phyloP scores from a whole-genome alignment of 306 rosid genomes.

The Cucurbita maxima region DNA sequence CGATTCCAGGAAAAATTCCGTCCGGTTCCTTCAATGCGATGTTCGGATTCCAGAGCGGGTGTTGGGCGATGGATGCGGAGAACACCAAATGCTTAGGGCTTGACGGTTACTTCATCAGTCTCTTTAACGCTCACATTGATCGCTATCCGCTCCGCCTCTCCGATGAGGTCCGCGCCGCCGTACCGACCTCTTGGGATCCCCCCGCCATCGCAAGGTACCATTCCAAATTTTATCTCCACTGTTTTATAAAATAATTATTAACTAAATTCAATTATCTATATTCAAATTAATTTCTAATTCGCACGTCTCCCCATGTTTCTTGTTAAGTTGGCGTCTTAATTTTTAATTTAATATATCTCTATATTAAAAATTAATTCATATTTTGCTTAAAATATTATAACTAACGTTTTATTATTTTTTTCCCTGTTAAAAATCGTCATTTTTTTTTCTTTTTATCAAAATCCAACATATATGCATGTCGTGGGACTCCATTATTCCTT shows the following conservation, averaged over 20 bases:
- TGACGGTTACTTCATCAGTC: constrained; percentile 40
- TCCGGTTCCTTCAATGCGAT: constrained; percentile 51
- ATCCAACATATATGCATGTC: too few species aligned
- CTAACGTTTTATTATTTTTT: too few species aligned
- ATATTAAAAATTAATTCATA: too few species aligned
- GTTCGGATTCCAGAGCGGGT: constrained; percentile 53
- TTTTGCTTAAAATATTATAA: too few species aligned
- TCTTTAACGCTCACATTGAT: constrained; percentile 50
- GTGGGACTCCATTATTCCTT: too few species aligned
- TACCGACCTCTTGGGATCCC: constrained; percentile 87
- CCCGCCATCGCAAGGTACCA: constrained; percentile 66
- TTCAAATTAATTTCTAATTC: neutral
- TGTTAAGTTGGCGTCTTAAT: neutral
- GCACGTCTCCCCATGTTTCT: neutral
- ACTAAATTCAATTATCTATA: neutral
- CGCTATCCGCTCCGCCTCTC: constrained; percentile 57
- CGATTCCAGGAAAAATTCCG: constrained; percentile 64
- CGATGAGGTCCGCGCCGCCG: constrained; percentile 31
- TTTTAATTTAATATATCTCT: too few species aligned
- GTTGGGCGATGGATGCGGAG: constrained; percentile 62
- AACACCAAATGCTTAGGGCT: constrained; percentile 47
- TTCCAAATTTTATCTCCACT: neutral
- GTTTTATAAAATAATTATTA: neutral
- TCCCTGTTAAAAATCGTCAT: too few species aligned
- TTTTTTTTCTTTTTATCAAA: too few species aligned